Evolutionary conservation across 176 grass and related monocot species (phyloP).

Genomic region (Panicum miliaceum): DNA sequence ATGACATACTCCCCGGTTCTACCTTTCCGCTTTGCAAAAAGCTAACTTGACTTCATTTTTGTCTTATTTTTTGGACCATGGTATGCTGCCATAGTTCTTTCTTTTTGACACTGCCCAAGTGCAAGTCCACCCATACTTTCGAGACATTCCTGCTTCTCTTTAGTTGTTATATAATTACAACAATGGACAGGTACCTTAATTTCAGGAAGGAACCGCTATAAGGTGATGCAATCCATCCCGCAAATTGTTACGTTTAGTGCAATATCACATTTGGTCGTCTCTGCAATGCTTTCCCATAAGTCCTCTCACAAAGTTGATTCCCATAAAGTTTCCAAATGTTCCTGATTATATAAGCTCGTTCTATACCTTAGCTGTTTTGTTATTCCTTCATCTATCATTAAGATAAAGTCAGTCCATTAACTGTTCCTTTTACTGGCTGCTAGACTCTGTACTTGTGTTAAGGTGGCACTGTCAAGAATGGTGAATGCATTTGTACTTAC

Average conservation of each 20-base stretch:
- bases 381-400: not conserved
- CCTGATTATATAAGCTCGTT: constrained; percentile 6
- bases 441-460: constrained; percentile 12
- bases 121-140: constrained; percentile 38
- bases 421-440: not conserved
- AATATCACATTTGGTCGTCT: constrained; percentile 18
- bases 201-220: constrained; percentile 47
- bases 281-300: constrained; percentile 22
- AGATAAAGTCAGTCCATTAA: constrained; percentile 14
- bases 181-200: constrained; percentile 31
- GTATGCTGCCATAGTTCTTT: constrained; percentile 23
- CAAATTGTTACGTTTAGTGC: not conserved
- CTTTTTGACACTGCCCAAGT: constrained; percentile 28
- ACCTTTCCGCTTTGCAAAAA: constrained; percentile 26
- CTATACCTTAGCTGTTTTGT: not conserved
- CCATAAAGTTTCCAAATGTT: constrained; percentile 19
- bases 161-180: constrained; percentile 30
- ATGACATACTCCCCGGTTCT: not conserved
- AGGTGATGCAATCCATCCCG: constrained; percentile 27
- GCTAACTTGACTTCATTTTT: constrained; percentile 49
- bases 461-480: constrained; percentile 14
- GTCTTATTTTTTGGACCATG: constrained; percentile 47
- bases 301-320: not conserved
- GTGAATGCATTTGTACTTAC: constrained; percentile 29
- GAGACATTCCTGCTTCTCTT: constrained; percentile 22